phyloP scores from a whole-genome alignment of 495 filamentous ascomycete species.

The Penicillium antarcticum region DNA sequence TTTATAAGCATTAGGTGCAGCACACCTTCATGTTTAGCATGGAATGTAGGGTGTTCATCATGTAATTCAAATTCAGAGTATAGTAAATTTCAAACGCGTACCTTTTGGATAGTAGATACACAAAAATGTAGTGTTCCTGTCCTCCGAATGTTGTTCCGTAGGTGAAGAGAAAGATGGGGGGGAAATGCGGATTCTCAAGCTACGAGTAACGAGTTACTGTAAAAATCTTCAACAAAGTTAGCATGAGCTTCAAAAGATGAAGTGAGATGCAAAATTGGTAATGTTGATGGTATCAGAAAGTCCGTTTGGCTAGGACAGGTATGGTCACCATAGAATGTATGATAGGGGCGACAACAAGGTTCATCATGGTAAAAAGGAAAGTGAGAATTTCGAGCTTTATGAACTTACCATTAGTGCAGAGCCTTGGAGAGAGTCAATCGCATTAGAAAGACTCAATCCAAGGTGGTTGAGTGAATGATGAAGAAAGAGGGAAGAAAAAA shows the following conservation, averaged over 20 bases:
- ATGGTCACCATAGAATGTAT: constrained; percentile 82
- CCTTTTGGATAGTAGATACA: constrained; percentile 11
- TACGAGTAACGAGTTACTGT: constrained; percentile 5
- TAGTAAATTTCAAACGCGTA: constrained; percentile 13
- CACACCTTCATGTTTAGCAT: constrained; percentile 85
- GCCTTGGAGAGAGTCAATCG: constrained; percentile 6
- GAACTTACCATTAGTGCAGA: constrained; percentile 38
- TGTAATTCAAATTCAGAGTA: constrained; percentile 25
- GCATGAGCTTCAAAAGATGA: constrained; percentile 16
- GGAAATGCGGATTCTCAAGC: neutral
- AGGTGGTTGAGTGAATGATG: constrained; percentile 5
- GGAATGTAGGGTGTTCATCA: constrained; percentile 77
- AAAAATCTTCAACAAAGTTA: constrained; percentile 28
- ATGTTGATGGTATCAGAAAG: constrained; percentile 56
- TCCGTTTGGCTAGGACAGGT: constrained; percentile 91
- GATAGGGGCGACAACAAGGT: constrained; percentile 90
- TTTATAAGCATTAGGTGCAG: constrained; percentile 65
- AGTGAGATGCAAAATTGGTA: constrained; percentile 14
- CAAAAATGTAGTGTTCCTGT: neutral
- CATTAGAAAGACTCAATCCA: constrained; percentile 11
- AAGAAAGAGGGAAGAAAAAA: constrained; percentile 8
- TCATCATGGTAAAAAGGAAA: constrained; percentile 64
- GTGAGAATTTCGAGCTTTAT: constrained; percentile 2
- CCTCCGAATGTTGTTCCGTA: neutral
- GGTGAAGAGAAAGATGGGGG: neutral